Base-by-base conservation (phyloP, 257 asterid species). In the Rehmannia glutinosa region DNA sequence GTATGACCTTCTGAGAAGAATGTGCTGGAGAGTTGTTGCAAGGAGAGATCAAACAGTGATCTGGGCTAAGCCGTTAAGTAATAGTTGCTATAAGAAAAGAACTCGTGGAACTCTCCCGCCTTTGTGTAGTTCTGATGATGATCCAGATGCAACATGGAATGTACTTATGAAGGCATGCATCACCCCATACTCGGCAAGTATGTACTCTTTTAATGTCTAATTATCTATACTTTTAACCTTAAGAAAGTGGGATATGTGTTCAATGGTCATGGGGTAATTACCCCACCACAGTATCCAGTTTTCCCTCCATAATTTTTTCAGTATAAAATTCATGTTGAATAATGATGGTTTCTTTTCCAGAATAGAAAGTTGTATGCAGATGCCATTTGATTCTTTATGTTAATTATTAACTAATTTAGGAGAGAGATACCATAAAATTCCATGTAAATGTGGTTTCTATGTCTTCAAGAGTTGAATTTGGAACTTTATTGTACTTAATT, bases 1-100 rank as follows among this genome's bases (percentile, higher is more conserved):
- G 97, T 74, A 78, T 47, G 96, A 79, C 64, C 88, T 92, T 57
- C 69, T 87, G 61, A 80, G 80, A 69, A 83, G 92, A 79, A 87
- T 90, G 95, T 92, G 98, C 78, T 92, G 98, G 98, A 86, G 92
- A 80, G 86, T 92, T 74, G 87, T 81, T 67, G 80, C 86, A 5
- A 86, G 86, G 82, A 87, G 71, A 75, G 89, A 82, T 76, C 98
- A 92, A 66, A 90, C 97, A 0, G 97, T 88, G 61, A 82, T 92
- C 58, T 92, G 97, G 98, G 93, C 93, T 60, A 92, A 92, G 85
- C 89, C 97, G 19, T 54, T 80, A 62, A 87, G 83, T 78, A 92
- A 92, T 76, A 83, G 84, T 72, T 90, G 97, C 79, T 90, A 84
- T 62, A 61, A 11, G 59, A 89, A 82, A 84, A 87, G 98, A 78